phyloP scores from a whole-genome alignment of 1,284 basidiomycete species.

The Coriolopsis trogii region DNA sequence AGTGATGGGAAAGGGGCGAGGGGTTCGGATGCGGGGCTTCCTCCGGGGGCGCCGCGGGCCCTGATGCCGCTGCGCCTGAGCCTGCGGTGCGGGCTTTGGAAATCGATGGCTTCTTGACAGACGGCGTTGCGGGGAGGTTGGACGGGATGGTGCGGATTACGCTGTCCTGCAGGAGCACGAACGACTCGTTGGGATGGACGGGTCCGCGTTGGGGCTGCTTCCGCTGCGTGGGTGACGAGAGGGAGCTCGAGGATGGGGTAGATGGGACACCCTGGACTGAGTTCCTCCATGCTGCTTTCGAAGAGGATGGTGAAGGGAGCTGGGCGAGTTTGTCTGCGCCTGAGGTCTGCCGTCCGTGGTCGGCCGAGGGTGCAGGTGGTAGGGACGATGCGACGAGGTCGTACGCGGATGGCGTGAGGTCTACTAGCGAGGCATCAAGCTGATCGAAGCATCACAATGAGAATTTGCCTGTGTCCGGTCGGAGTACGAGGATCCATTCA shows the following conservation, averaged over 20 bases:
- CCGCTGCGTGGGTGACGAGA: constrained; percentile 51
- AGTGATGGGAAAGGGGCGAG: constrained; percentile 78
- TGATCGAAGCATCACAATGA: no score
- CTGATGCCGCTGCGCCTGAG: constrained; percentile 18
- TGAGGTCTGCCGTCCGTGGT: constrained; percentile 43
- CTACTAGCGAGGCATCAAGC: constrained; percentile 84
- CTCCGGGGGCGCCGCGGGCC: constrained; percentile 27
- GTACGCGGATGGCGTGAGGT: constrained; percentile 83
- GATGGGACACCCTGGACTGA: constrained; percentile 39
- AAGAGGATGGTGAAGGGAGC: constrained; percentile 57
- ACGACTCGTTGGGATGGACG: constrained; percentile 77
- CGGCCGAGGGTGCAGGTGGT: constrained; percentile 50
- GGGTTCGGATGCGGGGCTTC: constrained; percentile 58
- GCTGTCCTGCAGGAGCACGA: constrained; percentile 87
- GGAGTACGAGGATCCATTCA: no score
- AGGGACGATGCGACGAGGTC: constrained; percentile 81
- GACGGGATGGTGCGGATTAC: constrained; percentile 66
- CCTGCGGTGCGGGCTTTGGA: constrained; percentile 35
- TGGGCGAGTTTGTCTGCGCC: constrained; percentile 57
- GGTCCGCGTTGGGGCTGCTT: constrained; percentile 57
- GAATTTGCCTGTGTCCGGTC: no score
- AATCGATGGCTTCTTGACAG: constrained; percentile 43
- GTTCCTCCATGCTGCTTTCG: constrained; percentile 64
- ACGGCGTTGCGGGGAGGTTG: constrained; percentile 40
- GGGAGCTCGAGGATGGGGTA: constrained; percentile 38